Evolutionary conservation across 768 basidiomycete genomes (phyloP).

Genomic region (Lentinula lateritia): DNA sequence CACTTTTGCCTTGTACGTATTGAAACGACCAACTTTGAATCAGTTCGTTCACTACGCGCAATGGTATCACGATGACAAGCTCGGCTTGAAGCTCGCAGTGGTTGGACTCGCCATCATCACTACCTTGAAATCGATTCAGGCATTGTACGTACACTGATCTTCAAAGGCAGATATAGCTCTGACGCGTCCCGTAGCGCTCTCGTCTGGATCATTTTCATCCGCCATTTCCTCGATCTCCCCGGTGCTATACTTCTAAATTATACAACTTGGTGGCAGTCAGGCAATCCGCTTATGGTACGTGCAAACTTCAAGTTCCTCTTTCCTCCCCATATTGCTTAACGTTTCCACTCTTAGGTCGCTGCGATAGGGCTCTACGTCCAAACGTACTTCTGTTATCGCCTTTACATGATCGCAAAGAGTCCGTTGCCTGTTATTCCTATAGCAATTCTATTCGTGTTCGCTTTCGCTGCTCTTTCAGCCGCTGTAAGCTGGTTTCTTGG

Average conservation of each 20-base stretch:
- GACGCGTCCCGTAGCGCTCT: slow-evolving; percentile 16
- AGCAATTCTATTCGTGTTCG: slow-evolving; percentile 18
- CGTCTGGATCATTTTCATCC: slow-evolving; percentile 24
- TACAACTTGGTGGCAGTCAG: slow-evolving; percentile 27
- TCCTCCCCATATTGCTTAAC: background rate
- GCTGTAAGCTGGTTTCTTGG: slow-evolving; percentile 15
- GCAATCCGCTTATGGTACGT: slow-evolving; percentile 24
- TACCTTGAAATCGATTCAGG: slow-evolving; percentile 24
- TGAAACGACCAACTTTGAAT: background rate
- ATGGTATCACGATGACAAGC: slow-evolving; percentile 19
- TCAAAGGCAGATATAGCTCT: too few species aligned
- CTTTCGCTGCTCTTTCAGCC: slow-evolving; percentile 19
- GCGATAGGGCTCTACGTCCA: slow-evolving; percentile 27
- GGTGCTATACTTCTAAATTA: slow-evolving; percentile 24
- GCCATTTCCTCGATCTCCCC: slow-evolving; percentile 20
- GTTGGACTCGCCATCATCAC: slow-evolving; percentile 20
- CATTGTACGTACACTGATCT: slow-evolving; percentile 18
- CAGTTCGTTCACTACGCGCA: slow-evolving; percentile 23
- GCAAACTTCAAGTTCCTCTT: background rate
- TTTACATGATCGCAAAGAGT: slow-evolving; percentile 22
- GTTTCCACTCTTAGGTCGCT: slow-evolving; percentile 17
- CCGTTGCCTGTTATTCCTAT: slow-evolving; percentile 19
- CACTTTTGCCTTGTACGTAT: background rate
- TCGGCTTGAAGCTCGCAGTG: slow-evolving; percentile 16
- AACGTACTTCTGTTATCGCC: slow-evolving; percentile 23